Evolutionary conservation across 2,329 filamentous ascomycete species (phyloP).

Genomic region (Talaromyces sp.): DNA sequence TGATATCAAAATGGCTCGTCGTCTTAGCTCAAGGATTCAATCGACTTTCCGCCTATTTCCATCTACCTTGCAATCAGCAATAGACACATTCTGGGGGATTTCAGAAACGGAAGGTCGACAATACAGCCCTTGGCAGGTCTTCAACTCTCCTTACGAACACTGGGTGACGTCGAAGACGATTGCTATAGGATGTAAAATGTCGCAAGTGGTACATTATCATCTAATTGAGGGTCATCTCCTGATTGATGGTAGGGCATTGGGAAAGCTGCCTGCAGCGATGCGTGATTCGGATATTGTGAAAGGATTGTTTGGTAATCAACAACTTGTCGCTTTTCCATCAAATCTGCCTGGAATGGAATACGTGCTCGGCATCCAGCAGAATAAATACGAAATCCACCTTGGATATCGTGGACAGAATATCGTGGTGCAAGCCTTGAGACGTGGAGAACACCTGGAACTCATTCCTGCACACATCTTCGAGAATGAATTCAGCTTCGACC

Average conservation of each 20-base stretch:
- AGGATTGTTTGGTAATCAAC: conserved; percentile 53
- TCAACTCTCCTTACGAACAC: conserved; percentile 26
- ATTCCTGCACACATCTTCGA: conserved; percentile 32
- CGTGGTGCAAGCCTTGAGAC: conserved; percentile 46
- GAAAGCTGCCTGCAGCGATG: conserved; percentile 53
- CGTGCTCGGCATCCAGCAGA: conserved; percentile 36
- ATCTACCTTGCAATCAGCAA: conserved; percentile 30
- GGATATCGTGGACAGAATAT: conserved; percentile 45
- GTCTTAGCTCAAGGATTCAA: conserved; percentile 35
- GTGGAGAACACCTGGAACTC: conserved; percentile 38
- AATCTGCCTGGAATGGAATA: conserved; percentile 53
- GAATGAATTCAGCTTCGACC: conserved; percentile 36
- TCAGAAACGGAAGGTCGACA: conserved; percentile 21
- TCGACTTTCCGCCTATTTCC: conserved; percentile 32
- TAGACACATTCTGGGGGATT: conserved; percentile 46
- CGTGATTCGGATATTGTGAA: conserved; percentile 43
- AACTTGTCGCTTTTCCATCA: conserved; percentile 54
- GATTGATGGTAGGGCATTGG: conserved; percentile 48
- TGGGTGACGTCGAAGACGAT: conserved; percentile 34
- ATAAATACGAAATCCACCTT: conserved; percentile 52
- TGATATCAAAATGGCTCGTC: conserved; percentile 46
- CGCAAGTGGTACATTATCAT: conserved; percentile 43
- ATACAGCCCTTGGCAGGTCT: conserved; percentile 25
- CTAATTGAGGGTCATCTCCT: conserved; percentile 48
- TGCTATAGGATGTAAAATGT: conserved; percentile 28